A percentile compares a stretch with the other conserved stretches of the same genome.
Conservation (phyloP, 352 stramenopile species). For the Phytopythium kandeliae region DNA sequence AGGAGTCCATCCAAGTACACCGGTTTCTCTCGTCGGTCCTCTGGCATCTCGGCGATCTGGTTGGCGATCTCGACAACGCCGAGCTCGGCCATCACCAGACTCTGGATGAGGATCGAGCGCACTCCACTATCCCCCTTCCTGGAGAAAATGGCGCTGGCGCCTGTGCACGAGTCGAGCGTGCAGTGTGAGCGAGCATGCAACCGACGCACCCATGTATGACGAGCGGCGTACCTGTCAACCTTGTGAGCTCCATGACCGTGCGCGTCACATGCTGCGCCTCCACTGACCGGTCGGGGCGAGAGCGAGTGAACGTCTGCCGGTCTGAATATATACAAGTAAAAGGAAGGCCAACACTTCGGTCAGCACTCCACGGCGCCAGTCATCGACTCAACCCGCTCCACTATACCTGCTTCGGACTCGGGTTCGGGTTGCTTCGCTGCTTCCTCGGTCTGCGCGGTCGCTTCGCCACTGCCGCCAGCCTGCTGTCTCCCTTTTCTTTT, state of each 20-base stretch:
- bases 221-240: conserved; percentile 18
- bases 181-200: neutral
- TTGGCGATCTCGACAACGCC: conserved; percentile 43
- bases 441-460: neutral
- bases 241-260: conserved; percentile 31
- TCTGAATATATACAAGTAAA: conserved; percentile 12
- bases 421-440: conserved; percentile 6
- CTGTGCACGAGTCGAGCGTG: conserved; percentile 9
- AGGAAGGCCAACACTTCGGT: neutral
- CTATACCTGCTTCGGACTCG: conserved; percentile 31
- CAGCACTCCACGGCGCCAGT: neutral
- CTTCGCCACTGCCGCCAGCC: neutral
- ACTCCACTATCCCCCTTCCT: conserved; percentile 38
- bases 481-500: conserved; percentile 7
- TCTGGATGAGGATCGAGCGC: conserved; percentile 39
- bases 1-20: conserved; percentile 55
- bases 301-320: conserved; percentile 28
- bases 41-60: conserved; percentile 32
- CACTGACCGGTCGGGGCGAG: conserved; percentile 19
- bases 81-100: conserved; percentile 40
- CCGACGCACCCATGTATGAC: conserved; percentile 17
- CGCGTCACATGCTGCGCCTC: conserved; percentile 25
- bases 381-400: too few relatives aligned
- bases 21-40: conserved; percentile 23
- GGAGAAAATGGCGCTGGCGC: conserved; percentile 43